Conservation (phyloP, 352 stramenopile species). For the Globisporangium camurandrum region DNA sequence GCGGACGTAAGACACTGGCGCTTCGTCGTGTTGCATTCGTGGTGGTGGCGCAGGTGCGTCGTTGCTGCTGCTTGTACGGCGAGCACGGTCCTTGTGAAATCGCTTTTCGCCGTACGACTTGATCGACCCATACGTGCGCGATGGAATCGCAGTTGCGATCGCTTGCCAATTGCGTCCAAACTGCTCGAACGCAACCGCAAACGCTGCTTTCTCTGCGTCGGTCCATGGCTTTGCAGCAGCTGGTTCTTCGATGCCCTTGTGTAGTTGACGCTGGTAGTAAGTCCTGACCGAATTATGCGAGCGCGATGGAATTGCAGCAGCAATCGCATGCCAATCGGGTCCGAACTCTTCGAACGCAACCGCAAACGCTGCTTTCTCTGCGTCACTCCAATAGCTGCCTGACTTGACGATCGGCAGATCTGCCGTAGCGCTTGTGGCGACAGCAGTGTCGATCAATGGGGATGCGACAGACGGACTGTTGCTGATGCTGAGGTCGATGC, state of each 20-base stretch:
- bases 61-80: not conserved
- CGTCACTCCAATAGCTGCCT: not conserved
- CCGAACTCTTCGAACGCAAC: not conserved
- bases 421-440: no score
- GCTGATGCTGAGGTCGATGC: no score
- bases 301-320: not conserved
- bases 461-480: no score
- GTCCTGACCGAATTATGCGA: not conserved
- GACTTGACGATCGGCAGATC: no score
- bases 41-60: no score
- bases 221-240: no score
- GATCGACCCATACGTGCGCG: not conserved
- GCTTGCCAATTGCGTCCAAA: not conserved
- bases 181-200: not conserved
- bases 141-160: not conserved
- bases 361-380: slow-evolving; percentile 4
- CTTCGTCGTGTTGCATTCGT: no score
- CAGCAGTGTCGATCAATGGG: no score
- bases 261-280: not conserved
- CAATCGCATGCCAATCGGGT: not conserved
- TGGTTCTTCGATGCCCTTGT: no score
- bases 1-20: no score
- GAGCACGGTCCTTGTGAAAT: not conserved
- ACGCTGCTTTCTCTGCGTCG: slow-evolving; percentile 2
- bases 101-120: not conserved